Conservation (phyloP, 345 rosid genomes). For the Nephelium lappaceum region DNA sequence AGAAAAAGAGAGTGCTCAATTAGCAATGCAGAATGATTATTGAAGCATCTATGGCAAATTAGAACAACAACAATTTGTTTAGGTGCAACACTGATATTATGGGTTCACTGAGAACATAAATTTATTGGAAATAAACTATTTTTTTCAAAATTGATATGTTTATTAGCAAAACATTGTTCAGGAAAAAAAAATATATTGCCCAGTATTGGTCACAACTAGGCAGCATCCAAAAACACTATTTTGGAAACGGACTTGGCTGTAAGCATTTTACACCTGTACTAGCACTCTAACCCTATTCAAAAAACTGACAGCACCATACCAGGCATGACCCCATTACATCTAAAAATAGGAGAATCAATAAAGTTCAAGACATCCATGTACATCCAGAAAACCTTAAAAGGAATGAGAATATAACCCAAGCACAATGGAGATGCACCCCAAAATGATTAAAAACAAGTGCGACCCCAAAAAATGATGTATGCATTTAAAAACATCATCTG, state of each 20-base stretch:
- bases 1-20: slow-evolving; percentile 18
- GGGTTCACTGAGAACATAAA: not conserved
- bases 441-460: too few relatives aligned
- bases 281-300: not conserved
- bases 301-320: not conserved
- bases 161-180: too few relatives aligned
- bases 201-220: not conserved
- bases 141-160: too few relatives aligned
- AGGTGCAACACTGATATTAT: not conserved
- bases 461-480: too few relatives aligned
- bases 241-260: not conserved
- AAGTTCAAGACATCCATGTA: not conserved
- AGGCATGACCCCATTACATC: not conserved
- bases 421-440: not conserved
- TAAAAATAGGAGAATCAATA: not conserved
- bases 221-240: not conserved
- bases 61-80: not conserved
- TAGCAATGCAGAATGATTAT: slow-evolving; percentile 14
- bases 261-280: not conserved
- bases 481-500: not conserved
- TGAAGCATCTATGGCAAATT: not conserved
- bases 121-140: not conserved
- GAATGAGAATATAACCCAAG: not conserved
- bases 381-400: not conserved
- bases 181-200: not conserved